Evolutionary conservation across 805 yeast species (phyloP), one percentile per base, ranked within the genome.

Genomic region (Metschnikowia continentalis): DNA sequence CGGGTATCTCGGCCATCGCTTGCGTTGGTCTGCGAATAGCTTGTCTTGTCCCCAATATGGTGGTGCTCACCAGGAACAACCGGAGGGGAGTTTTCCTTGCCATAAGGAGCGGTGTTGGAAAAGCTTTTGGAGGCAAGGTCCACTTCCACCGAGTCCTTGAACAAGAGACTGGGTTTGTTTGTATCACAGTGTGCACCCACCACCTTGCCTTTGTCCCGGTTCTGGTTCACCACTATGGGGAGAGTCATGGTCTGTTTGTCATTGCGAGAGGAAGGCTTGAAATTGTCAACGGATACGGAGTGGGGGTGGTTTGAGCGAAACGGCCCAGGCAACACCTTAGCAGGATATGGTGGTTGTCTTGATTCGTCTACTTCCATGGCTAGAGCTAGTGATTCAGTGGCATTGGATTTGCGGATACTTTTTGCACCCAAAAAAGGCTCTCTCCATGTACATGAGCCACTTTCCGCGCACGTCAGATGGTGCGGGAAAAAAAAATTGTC

Each of bases 401-500:
- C 46, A 42, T 42, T 20, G 22, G 33, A 23, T 22, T 20, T 33
- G 46, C 46, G 46, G 20, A n/a, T 11, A 4, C 19, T 32, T 33
- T 42, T 42, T 42, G 46, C 46, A 42, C 46, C 46, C 46, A 42
- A 42, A 33, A 42, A 33, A 22, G 13, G 23, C 20, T 39, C 32
- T 39, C 32, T 39, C 42, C 42, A 39, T 22, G 42, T 22, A 14
- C 43, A 40, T 26, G 42, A 20, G 4, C 19, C 42, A 14, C 33
- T 40, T 14, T 26, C 32, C 42, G 42, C 43, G 43, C 43, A 40
- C 43, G 32, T 6, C 22, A 15, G 43, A 22, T 22, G 8, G 42
- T 39, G 42, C 42, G 23, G 42, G 42, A 10, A 22, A 26, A 23
- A 26, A 40, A 40, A 20, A 22, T 38, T 3, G 14, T 38, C 32